Base-by-base conservation (phyloP, 495 filamentous ascomycete species). In the Chaetomium tenue region DNA sequence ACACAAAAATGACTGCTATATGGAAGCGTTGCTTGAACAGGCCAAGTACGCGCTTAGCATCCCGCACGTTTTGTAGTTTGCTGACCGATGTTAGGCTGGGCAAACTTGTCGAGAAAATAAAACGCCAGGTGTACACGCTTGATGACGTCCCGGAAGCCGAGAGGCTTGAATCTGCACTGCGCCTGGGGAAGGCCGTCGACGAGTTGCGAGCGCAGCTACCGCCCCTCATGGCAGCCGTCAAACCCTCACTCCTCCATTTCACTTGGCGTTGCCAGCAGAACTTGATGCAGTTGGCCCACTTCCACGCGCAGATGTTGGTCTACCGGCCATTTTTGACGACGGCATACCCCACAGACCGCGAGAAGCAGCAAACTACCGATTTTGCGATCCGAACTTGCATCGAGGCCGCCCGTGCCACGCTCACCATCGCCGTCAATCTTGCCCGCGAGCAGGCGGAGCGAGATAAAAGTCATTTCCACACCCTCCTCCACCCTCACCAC, bases 191-290 rank as follows among this genome's bases (percentile, higher is more conserved):
- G 74, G 63, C 69, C 13, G n/a, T 74, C 3, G 64, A 74, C 4
- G 46, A 61, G 4, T 74, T 70, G 70, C 79, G 73, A 66, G 76
- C 60, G 70, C 65, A 60, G 4, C 70, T 80, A 0, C 84, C 81
- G 11, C 75, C 74, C 15, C 63, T 82, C 16, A 79, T 84, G 66
- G 79, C 74, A 30, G 75, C 79, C 51, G 33, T 74, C 74, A 52
- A 79, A 76, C 7, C 79, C 8, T 66, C 67, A 1, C 46, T 77
- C 52, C 70, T 86, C 13, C 81, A 84, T 25, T 78, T 76, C 26
- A 73, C 82, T n/a, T 81, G 83, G 37, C 80, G 80, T 28, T 72
- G 83, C 20, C 84, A 87, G 69, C 80, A 78, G 33, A 78, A 78
- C 46, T 78, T 85, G n/a, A 72, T 87, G 15, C 77, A 77, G 56